Conservation (phyloP, 345 rosid species). For the Pistacia vera region DNA sequence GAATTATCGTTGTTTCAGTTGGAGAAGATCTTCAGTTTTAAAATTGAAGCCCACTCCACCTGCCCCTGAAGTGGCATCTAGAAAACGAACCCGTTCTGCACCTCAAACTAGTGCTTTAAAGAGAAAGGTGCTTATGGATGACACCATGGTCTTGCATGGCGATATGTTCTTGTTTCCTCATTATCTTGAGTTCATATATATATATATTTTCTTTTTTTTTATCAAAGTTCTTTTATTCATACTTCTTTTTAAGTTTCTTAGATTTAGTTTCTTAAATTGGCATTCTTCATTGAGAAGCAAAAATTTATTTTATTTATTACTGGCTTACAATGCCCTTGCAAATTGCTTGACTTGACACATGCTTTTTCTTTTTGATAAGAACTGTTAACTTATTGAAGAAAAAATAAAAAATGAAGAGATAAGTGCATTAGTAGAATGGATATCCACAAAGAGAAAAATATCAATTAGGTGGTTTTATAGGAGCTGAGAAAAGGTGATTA, state of each 20-base stretch:
- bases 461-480: background rate
- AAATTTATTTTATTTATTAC: background rate
- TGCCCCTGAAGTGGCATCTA: slow-evolving; percentile 56
- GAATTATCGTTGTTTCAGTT: slow-evolving; percentile 45
- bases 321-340: background rate
- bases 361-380: background rate
- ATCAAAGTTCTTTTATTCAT: background rate
- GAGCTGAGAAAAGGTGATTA: background rate
- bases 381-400: no score
- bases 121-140: slow-evolving; percentile 97
- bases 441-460: no score
- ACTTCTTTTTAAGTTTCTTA: background rate
- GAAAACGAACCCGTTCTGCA: slow-evolving; percentile 63
- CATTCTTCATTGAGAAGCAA: background rate
- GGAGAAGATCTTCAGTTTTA: slow-evolving; percentile 79
- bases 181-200: background rate
- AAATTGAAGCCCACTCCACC: slow-evolving; percentile 80
- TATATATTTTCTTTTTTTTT: no score
- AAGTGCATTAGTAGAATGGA: no score
- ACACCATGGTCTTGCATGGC: slow-evolving; percentile 94
- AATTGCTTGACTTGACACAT: background rate
- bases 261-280: background rate
- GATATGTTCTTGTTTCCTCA: slow-evolving; percentile 56
- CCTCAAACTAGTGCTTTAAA: slow-evolving; percentile 61
- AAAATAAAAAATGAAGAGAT: no score